Evolutionary conservation across 345 rosid species (phyloP).

Genomic region (Brassica cretica): DNA sequence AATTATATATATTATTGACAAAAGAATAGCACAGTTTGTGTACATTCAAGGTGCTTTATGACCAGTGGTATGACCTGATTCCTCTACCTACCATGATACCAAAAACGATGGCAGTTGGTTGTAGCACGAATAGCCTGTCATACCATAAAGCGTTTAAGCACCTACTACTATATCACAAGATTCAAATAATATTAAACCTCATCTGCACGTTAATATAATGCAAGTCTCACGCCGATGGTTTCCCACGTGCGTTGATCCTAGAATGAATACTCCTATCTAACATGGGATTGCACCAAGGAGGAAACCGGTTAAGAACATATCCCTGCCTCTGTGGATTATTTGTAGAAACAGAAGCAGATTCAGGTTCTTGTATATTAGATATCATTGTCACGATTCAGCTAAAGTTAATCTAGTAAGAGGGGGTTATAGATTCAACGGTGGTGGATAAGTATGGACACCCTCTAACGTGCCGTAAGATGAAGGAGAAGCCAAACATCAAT

Average conservation of each 20-base stretch:
- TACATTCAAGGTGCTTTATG: background rate
- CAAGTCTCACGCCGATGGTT: conserved; percentile 69
- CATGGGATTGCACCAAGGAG: conserved; percentile 80
- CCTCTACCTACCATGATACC: conserved; percentile 10
- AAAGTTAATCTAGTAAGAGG: background rate
- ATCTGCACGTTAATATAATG: background rate
- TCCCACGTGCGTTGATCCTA: conserved; percentile 60
- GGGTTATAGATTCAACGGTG: background rate
- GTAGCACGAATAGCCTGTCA: conserved; percentile 30
- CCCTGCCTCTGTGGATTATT: too few species aligned
- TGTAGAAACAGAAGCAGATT: background rate
- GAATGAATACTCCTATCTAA: conserved; percentile 65
- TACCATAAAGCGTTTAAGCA: background rate
- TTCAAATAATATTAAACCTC: background rate
- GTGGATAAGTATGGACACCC: conserved; percentile 78
- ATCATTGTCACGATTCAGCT: background rate
- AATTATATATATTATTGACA: background rate
- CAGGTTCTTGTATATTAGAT: background rate
- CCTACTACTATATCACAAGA: background rate
- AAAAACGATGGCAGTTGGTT: conserved; percentile 24
- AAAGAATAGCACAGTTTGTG: too few species aligned
- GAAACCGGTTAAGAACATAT: conserved; percentile 67
- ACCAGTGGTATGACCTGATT: conserved; percentile 20
- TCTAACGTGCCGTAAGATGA: conserved; percentile 82
- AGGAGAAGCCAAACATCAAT: conserved; percentile 19